These are phyloP conservation scores for Sporothrix schenckii DNA, from an alignment of 2,329 filamentous ascomycete species.

Conservation along the genomic window DNA sequence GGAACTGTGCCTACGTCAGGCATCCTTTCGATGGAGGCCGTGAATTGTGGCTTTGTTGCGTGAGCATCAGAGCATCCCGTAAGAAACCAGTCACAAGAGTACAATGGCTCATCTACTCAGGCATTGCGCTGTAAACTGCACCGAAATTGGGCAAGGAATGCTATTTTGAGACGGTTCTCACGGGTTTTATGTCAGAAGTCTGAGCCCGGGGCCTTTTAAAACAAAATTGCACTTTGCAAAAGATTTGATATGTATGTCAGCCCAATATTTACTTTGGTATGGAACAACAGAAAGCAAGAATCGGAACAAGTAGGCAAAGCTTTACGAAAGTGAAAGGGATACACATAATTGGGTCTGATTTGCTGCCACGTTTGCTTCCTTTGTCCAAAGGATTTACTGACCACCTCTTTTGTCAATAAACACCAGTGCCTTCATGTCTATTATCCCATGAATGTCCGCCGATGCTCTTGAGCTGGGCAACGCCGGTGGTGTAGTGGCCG, in stretches of 20 bases:
- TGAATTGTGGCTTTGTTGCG: slow-evolving; percentile 8
- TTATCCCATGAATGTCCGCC: neutral
- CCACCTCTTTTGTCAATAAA: slow-evolving; percentile 12
- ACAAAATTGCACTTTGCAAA: neutral
- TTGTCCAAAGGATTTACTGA: neutral
- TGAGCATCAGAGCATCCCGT: neutral
- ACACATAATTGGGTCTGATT: slow-evolving; percentile 15
- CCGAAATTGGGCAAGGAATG: neutral
- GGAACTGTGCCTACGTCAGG: neutral
- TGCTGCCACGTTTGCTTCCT: neutral
- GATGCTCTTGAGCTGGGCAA: slow-evolving; percentile 9
- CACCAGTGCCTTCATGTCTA: neutral
- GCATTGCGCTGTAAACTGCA: neutral
- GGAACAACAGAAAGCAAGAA: neutral
- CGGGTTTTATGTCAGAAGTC: neutral
- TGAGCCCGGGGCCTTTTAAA: neutral
- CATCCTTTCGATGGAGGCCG: neutral
- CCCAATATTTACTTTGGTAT: slow-evolving; percentile 3
- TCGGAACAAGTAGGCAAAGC: neutral
- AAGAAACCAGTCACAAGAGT: neutral
- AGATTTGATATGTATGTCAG: slow-evolving; percentile 11
- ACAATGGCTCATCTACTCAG: neutral
- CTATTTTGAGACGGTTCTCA: neutral
- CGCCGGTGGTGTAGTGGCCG: neutral
- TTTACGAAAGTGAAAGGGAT: slow-evolving; percentile 1